These are phyloP conservation scores for Coemansia sp. DNA, from an alignment of 192 early-diverging fungal genomes.

Conservation along the genomic window DNA sequence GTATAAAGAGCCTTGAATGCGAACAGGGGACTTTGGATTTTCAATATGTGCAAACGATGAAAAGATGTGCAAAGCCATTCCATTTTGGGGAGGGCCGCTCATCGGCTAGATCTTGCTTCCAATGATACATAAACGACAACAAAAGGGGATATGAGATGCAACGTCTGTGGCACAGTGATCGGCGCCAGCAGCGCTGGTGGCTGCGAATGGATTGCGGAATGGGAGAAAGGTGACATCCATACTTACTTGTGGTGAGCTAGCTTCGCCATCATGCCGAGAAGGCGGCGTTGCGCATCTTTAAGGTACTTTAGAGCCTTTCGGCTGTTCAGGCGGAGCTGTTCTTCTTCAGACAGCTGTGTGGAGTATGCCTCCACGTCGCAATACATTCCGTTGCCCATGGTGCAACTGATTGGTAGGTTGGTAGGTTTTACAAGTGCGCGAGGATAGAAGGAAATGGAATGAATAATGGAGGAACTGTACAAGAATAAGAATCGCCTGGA, in stretches of 20 bases:
- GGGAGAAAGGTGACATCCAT: background rate
- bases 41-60: background rate
- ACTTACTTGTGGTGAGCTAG: slow-evolving; percentile 40
- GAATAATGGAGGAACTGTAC: background rate
- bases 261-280: slow-evolving; percentile 31
- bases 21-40: background rate
- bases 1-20: background rate
- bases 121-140: slow-evolving; percentile 1
- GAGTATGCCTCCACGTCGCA: slow-evolving; percentile 30
- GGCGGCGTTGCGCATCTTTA: slow-evolving; percentile 26
- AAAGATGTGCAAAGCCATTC: background rate
- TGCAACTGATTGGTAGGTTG: background rate
- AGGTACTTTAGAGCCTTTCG: slow-evolving; percentile 37
- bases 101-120: slow-evolving; percentile 5
- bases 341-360: slow-evolving; percentile 18
- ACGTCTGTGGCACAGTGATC: slow-evolving; percentile 10
- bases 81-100: background rate
- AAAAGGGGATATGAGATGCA: slow-evolving; percentile 9
- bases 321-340: slow-evolving; percentile 31
- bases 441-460: background rate
- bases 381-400: slow-evolving; percentile 54
- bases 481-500: background rate
- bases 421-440: slow-evolving; percentile 8
- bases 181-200: slow-evolving; percentile 2
- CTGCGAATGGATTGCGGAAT: background rate